phyloP scores from a whole-genome alignment of 345 rosid genomes.

The Sapria himalayana region DNA sequence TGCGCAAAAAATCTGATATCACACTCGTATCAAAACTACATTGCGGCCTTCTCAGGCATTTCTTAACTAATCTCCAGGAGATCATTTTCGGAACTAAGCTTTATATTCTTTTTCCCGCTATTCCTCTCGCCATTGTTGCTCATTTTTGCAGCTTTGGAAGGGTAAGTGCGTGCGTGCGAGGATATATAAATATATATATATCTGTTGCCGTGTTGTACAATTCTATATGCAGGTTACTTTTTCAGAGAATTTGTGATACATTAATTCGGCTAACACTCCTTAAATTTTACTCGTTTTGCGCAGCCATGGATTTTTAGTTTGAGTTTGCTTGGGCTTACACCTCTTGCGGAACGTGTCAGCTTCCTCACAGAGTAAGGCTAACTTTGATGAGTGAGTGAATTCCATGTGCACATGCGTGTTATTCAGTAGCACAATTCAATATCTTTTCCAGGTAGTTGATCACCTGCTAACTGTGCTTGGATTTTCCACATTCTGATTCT shows the following conservation, averaged over 20 bases:
- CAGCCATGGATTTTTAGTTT: conserved; percentile 84
- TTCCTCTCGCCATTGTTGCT: conserved; percentile 58
- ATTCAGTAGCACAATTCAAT: too few relatives aligned
- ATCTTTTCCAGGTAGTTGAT: too few relatives aligned
- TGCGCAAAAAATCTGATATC: conserved; percentile 62
- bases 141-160: conserved; percentile 27
- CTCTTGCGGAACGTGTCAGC: conserved; percentile 87
- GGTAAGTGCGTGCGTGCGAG: conserved; percentile 27
- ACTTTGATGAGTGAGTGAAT: background rate
- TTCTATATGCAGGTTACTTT: too few relatives aligned
- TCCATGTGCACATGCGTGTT: too few relatives aligned
- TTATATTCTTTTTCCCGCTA: conserved; percentile 48
- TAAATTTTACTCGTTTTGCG: too few relatives aligned
- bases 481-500: too few relatives aligned
- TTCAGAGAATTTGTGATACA: too few relatives aligned
- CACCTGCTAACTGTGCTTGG: too few relatives aligned
- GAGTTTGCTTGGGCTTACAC: conserved; percentile 65
- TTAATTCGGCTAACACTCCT: too few relatives aligned
- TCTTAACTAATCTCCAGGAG: conserved; percentile 57
- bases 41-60: conserved; percentile 19
- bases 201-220: too few relatives aligned
- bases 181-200: too few relatives aligned
- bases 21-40: conserved; percentile 36
- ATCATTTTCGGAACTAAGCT: conserved; percentile 76
- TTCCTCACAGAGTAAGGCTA: conserved; percentile 71